Base-by-base conservation (phyloP, 2,329 filamentous ascomycete genomes). In the Hymenoscyphus repandus region DNA sequence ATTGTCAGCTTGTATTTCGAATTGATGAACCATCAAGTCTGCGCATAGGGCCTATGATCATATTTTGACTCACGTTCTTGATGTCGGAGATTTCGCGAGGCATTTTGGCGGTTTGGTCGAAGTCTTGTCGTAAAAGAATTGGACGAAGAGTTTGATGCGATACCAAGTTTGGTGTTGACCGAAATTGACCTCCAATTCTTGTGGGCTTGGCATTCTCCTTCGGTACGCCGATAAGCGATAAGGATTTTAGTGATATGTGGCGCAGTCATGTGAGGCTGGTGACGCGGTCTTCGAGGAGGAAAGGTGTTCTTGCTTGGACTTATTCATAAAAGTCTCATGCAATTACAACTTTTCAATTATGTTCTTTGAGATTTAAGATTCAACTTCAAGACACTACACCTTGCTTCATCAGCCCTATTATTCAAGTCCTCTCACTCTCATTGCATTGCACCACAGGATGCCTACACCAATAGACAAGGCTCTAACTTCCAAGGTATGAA, bases 381-480 rank as follows among this genome's bases (percentile, higher is more conserved):
- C 6, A 11, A 45, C 4, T 20, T 4, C 22, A 27, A 27, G 22
- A 27, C 22, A 27, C 22, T 27, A 27, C 22, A 27, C 22, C 7
- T 27, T 27, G 22, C 22, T 7, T 27, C 7, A 27, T 27, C 7
- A 27, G 7, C 4, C 4, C 4, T 4, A 4, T 27, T 7, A 7
- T 4, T 27, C 7, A 7, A 27, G 7, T 27, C n/a, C 7, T 40
- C 34, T 15, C 27, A 33, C 36, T 30, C 27, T 47, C 49, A 47
- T 34, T 50, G 51, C 31, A 30, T 31, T 5, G 22, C 11, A 31
- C n/a, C 43, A 40, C 58, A 77, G 65, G 7, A 88, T 88, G 85
- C 82, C 84, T 45, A 90, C 85, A 51, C 75, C 77, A 30, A 68
- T 90, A 2, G 86, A 90, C 64, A 79, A 76, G 66, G 82, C 79